Conservation (phyloP, 805 yeast species). For the Suhomyces xylopsoci region DNA sequence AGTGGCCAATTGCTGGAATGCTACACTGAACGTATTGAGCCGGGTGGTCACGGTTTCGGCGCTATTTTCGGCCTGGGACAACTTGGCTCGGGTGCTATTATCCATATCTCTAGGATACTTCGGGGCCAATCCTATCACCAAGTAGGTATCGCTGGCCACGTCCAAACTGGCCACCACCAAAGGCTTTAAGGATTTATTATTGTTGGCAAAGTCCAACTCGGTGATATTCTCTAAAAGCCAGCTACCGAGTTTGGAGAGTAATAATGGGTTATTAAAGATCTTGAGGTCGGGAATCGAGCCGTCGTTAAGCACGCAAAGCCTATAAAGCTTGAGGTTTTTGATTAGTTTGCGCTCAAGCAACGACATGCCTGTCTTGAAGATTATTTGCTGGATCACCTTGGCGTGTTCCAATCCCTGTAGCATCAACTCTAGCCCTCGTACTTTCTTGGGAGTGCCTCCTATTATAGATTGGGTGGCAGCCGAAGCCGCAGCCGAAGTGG, state of each 20-base stretch:
- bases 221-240: conserved; percentile 92
- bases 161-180: conserved; percentile 83
- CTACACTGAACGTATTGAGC: conserved; percentile 81
- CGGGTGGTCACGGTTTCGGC: conserved; percentile 44
- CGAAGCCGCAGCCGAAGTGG: conserved; percentile 7
- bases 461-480: conserved; percentile 7
- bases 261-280: conserved; percentile 81
- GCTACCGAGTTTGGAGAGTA: conserved; percentile 76
- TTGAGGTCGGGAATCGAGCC: conserved; percentile 69
- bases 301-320: conserved; percentile 85
- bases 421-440: conserved; percentile 51
- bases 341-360: conserved; percentile 78
- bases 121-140: conserved; percentile 89
- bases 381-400: conserved; percentile 74
- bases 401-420: conserved; percentile 78
- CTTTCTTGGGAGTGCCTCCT: conserved; percentile 16
- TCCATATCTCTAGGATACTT: conserved; percentile 56
- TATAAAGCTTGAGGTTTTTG: conserved; percentile 73
- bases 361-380: conserved; percentile 87
- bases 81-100: conserved; percentile 32
- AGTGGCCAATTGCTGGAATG: conserved; percentile 84
- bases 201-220: conserved; percentile 54
- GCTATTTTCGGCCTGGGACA: conserved; percentile 22
- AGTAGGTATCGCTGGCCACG: conserved; percentile 66
- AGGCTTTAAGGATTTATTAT: conserved; percentile 54